Evolutionary conservation across 352 stramenopile genomes (phyloP).

Genomic region (Globisporangium nodosum): DNA sequence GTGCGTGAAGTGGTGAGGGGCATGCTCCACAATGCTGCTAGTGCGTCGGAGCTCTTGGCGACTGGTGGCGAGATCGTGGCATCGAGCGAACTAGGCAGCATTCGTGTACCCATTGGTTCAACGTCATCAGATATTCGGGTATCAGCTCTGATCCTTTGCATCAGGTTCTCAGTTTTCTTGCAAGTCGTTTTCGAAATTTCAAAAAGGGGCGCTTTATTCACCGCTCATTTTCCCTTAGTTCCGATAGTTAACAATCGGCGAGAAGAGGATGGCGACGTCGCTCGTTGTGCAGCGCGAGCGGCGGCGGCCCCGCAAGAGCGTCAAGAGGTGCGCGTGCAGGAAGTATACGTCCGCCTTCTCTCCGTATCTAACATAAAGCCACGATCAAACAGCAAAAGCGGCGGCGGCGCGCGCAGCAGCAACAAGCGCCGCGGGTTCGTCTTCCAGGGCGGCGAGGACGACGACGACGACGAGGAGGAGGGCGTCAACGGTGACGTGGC

Average conservation of each 20-base stretch:
- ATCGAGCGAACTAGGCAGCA: too few species aligned
- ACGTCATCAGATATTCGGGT: neutral
- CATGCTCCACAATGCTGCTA: too few species aligned
- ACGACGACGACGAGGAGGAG: constrained; percentile 8
- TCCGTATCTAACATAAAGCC: neutral
- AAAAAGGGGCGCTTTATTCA: neutral
- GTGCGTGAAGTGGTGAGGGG: too few species aligned
- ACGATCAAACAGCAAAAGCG: constrained; percentile 7
- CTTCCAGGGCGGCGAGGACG: constrained; percentile 22
- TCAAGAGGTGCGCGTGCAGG: constrained; percentile 21
- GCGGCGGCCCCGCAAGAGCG: constrained; percentile 33
- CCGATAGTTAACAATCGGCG: neutral
- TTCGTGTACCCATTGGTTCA: too few species aligned
- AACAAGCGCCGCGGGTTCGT: constrained; percentile 48
- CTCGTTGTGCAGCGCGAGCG: constrained; percentile 61
- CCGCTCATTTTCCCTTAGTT: neutral
- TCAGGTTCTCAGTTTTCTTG: too few species aligned
- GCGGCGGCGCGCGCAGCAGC: constrained; percentile 13
- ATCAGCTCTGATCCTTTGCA: neutral
- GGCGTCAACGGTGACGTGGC: constrained; percentile 12
- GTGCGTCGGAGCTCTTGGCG: too few species aligned
- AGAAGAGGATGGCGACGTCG: constrained; percentile 17
- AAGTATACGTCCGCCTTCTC: neutral
- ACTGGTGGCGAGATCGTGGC: too few species aligned
- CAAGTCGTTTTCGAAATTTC: constrained; percentile 3